Base-by-base conservation (phyloP, 352 stramenopile species). In the Phytophthora cryptogea region DNA sequence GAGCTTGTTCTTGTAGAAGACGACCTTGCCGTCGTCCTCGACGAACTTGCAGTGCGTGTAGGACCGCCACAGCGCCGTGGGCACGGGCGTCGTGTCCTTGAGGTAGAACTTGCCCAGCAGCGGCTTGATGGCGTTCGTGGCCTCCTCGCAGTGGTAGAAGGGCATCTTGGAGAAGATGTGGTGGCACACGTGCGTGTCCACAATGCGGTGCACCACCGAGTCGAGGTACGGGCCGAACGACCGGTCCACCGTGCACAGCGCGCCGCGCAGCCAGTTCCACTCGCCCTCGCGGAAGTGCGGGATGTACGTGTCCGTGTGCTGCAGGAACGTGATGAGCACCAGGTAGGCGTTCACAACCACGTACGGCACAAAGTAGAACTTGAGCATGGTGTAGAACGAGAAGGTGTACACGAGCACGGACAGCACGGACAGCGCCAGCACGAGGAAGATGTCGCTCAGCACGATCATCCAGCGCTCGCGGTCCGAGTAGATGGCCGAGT, bases 121-220 rank as follows among this genome's bases (percentile, higher is more conserved):
- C 8, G 82, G 92, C 76, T 97, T 96, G 54, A 99, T 88, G 43
- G 91, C 88, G 37, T 93, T 72, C 8, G 96, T 99, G 9, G 97
- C 97, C 57, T 99, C 94, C 51, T 94, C 68, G 8, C 96, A 97
- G 76, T 99, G 95, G 87, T 99, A 99, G 73, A 98, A 99, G 13
- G 97, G 97, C 92, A 99, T 98, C 81, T 99, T 98, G 70, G 96
- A 97, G 75, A 99, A 99, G 47, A 99, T 90, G 76, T 99, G 97
- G 78, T 99, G 97, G 49, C 83, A 91, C 50, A 99, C 96, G 79
- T 99, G 97, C 35, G 97, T 99, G 80, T 97, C 94, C 32, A 93
- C 88, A 72, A 99, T 99, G 78, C 97, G 95, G 83, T 99, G 97
- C 68, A 99, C 88, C 55, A 98, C 95, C 61, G 94, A 89, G 74